These are phyloP conservation scores for Heliamphora pulchella DNA, from an alignment of 179 eudicot genomes.

Conservation along the genomic window DNA sequence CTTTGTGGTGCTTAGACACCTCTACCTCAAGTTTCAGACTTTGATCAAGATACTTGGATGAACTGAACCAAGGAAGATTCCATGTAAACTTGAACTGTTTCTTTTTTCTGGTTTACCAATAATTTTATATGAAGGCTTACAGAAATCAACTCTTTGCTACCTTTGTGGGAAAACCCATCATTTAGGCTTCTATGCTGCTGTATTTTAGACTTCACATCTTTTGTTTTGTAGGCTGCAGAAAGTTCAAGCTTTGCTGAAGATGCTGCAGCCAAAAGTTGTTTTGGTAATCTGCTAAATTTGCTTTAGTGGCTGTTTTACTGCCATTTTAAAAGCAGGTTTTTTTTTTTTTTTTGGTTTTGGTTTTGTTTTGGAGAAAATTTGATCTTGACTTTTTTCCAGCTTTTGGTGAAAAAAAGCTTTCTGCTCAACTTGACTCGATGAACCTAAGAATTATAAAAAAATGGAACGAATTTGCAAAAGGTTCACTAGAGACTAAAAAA, in stretches of 20 bases:
- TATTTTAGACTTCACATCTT: not conserved
- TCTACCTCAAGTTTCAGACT: not conserved
- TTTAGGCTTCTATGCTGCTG: not conserved
- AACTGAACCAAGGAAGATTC: not conserved
- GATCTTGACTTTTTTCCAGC: too few relatives aligned
- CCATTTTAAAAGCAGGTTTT: too few relatives aligned
- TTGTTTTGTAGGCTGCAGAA: constrained; percentile 44
- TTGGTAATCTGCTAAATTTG: constrained; percentile 50
- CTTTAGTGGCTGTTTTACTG: too few relatives aligned
- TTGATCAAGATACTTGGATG: not conserved
- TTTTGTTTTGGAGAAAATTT: too few relatives aligned
- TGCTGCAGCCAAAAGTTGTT: constrained; percentile 53
- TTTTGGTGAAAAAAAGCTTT: too few relatives aligned
- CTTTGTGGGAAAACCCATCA: not conserved
- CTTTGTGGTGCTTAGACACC: not conserved
- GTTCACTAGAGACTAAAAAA: too few relatives aligned
- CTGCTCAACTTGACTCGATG: too few relatives aligned
- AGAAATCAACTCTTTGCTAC: not conserved
- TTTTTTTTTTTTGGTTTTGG: too few relatives aligned
- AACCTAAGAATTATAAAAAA: too few relatives aligned
- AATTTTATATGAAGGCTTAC: not conserved
- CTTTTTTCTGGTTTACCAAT: not conserved
- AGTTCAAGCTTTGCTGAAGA: constrained; percentile 48
- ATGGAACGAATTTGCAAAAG: too few relatives aligned
- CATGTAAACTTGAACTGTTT: not conserved